Conservation (phyloP, 148 eudicot genomes). For the Oxyria digyna region DNA sequence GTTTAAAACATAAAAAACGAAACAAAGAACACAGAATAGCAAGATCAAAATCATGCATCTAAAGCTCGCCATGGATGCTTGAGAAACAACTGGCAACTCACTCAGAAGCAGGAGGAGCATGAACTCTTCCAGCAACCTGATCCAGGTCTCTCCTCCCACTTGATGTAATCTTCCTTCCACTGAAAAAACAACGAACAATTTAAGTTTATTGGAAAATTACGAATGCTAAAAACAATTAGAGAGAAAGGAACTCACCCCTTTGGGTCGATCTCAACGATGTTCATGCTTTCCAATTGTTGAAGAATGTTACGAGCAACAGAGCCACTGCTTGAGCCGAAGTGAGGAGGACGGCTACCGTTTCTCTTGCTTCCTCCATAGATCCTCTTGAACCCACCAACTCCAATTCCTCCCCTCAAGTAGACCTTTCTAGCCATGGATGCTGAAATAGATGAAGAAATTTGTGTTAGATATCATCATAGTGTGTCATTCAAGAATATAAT, state of each 20-base stretch:
- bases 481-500: background rate
- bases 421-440: conserved; percentile 89
- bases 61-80: conserved; percentile 1
- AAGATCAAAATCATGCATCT: conserved; percentile 3
- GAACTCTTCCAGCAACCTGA: conserved; percentile 15
- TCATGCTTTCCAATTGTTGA: conserved; percentile 51
- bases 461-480: background rate
- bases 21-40: background rate
- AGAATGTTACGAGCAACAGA: conserved; percentile 71
- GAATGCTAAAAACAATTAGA: too few species aligned
- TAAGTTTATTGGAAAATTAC: too few species aligned
- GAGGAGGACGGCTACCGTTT: conserved; percentile 74
- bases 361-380: conserved; percentile 85
- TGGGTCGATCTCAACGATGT: conserved; percentile 54
- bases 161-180: conserved; percentile 17
- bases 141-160: conserved; percentile 16
- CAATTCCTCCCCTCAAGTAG: conserved; percentile 76
- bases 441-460: background rate
- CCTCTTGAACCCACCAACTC: conserved; percentile 69
- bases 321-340: conserved; percentile 76
- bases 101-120: background rate
- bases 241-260: conserved; percentile 44
- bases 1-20: background rate
- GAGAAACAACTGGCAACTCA: background rate
- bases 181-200: background rate